Evolutionary conservation across 1,284 basidiomycete species (phyloP).

Genomic region (Cutaneotrichosporon cavernicola): DNA sequence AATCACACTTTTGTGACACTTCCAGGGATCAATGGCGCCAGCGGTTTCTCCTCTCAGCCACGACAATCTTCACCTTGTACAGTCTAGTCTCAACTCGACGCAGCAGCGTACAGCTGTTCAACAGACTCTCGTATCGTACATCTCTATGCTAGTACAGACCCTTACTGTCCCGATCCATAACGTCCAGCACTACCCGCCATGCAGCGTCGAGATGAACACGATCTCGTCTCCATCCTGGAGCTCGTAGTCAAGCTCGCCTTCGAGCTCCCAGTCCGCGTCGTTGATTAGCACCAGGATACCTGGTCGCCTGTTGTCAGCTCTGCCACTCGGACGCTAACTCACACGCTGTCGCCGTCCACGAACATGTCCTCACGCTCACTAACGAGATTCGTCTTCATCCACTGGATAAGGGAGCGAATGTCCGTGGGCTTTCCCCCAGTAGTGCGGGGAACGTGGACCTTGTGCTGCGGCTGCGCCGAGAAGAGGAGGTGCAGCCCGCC

Average conservation of each 20-base stretch:
- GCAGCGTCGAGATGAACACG: conserved; percentile 93
- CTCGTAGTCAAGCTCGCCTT: conserved; percentile 86
- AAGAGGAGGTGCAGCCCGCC: conserved; percentile 86
- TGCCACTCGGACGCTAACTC: conserved; percentile 49
- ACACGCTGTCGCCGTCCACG: conserved; percentile 84
- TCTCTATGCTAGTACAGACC: not conserved
- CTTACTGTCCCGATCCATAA: not conserved
- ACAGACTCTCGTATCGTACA: not conserved
- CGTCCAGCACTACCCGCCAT: conserved; percentile 66
- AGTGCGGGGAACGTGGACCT: conserved; percentile 60
- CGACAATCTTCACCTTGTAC: not conserved
- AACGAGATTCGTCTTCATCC: conserved; percentile 75
- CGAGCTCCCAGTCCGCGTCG: conserved; percentile 96
- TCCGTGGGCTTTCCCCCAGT: conserved; percentile 59
- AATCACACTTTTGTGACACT: conserved; percentile 1
- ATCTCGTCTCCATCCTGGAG: conserved; percentile 81
- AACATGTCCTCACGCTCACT: conserved; percentile 87
- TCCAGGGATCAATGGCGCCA: not conserved
- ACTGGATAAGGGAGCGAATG: conserved; percentile 72
- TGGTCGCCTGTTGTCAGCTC: conserved; percentile 66
- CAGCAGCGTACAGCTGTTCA: not conserved
- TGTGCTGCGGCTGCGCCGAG: conserved; percentile 65
- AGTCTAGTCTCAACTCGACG: not conserved
- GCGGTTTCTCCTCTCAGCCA: not conserved
- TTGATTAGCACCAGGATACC: conserved; percentile 95